Base-by-base conservation (phyloP, 163 green algal species). In the Trebouxia gelatinosa region DNA sequence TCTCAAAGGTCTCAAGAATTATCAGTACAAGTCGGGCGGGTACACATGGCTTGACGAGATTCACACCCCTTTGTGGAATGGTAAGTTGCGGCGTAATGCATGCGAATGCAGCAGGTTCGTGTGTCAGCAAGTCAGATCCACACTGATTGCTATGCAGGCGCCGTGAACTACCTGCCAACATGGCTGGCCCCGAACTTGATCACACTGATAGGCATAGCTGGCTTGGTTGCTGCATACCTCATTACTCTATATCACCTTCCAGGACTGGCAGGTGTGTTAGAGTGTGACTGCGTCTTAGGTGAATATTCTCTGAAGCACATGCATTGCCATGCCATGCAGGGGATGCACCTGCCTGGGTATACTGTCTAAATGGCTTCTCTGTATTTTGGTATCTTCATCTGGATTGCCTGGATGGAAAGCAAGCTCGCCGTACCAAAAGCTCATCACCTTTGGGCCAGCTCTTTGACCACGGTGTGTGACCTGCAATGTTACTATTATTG, bases 111-210 rank as follows among this genome's bases (percentile, higher is more conserved):
- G n/a, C n/a, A n/a, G n/a, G n/a, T n/a, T n/a, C n/a, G n/a, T n/a
- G n/a, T n/a, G n/a, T n/a, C 48, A 19, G 16, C 48, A 58, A 58
- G 48, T 19, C n/a, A n/a, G n/a, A n/a, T n/a, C n/a, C n/a, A n/a
- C n/a, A 21, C 62, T 46, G 1, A 23, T 48, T 6, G 77, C 88
- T 35, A 21, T 79, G 74, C 66, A 84, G 80, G 80, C 39, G 37
- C 75, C 21, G 61, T 43, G 6, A 72, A 78, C 28, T 34, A 66
- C 5, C 34, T 84, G n/a, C 94, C 94, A 0, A 77, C 86, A 38
- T 98, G 94, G 95, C 80, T 99, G 70, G 95, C 95, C 6, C 95
- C 95, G 23, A 99, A 99, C 84, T 75, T 98, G 0, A 97, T 99
- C 70, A 98, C 95, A 0, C 85, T 98, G 16, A 85, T 86, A 17